Percentiles rank a stretch among this genome's conserved stretches.
These are phyloP conservation scores for Dendrobium huoshanense DNA, from an alignment of 106 monocot genomes.

Conservation along the genomic window DNA sequence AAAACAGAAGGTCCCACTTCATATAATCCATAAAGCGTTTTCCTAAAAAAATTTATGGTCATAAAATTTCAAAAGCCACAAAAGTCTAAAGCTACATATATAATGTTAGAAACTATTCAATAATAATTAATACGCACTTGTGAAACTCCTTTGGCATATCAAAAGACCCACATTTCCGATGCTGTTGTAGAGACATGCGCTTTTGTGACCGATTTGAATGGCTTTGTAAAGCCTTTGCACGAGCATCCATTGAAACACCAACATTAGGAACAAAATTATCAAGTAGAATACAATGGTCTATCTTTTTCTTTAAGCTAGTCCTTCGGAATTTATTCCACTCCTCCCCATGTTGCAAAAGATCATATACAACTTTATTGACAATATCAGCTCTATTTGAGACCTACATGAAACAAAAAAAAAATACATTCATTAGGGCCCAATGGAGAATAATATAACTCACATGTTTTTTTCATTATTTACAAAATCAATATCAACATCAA, in stretches of 20 bases:
- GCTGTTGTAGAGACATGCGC: constrained; percentile 77
- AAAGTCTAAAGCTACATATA: background rate
- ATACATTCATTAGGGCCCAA: background rate
- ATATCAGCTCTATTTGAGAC: constrained; percentile 25
- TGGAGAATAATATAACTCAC: background rate
- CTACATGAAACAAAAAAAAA: constrained; percentile 25
- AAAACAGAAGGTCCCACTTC: background rate
- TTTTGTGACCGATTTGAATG: constrained; percentile 71
- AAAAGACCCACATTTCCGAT: constrained; percentile 70
- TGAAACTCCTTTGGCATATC: constrained; percentile 51
- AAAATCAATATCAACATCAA: too few relatives aligned
- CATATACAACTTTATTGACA: constrained; percentile 46
- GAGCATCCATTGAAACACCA: constrained; percentile 34
- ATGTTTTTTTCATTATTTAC: too few relatives aligned
- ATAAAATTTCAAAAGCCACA: background rate
- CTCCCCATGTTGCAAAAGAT: constrained; percentile 80
- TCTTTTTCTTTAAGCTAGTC: constrained; percentile 39
- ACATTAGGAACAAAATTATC: constrained; percentile 63
- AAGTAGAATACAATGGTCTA: constrained; percentile 63
- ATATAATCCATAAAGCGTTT: background rate
- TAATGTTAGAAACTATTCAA: background rate
- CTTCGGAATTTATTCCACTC: constrained; percentile 42
- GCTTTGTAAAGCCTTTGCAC: constrained; percentile 44
- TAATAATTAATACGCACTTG: constrained; percentile 35
- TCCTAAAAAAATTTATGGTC: background rate